Percentiles rank a stretch among this genome's conserved stretches.
These are phyloP conservation scores for Alternaria novae-zelandiae DNA, from an alignment of 2,329 filamentous ascomycete species.

Conservation along the genomic window DNA sequence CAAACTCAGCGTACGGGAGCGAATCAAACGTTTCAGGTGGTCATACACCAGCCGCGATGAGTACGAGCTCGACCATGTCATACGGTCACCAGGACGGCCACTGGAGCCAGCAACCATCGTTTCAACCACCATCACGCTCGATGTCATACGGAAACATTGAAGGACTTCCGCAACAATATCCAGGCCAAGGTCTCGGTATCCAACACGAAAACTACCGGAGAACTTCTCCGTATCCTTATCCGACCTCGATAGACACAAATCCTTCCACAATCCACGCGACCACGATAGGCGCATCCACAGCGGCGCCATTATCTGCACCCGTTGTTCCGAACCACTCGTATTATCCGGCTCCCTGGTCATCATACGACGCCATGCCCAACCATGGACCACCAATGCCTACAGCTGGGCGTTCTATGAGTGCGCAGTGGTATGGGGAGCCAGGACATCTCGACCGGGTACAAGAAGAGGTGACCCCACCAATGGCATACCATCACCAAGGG, in stretches of 20 bases:
- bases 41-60: slow-evolving; percentile 45
- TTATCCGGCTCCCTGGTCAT: slow-evolving; percentile 42
- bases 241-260: slow-evolving; percentile 43
- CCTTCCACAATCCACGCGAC: slow-evolving; percentile 31
- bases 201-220: slow-evolving; percentile 42
- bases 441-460: slow-evolving; percentile 44
- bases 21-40: slow-evolving; percentile 45
- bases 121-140: slow-evolving; percentile 43
- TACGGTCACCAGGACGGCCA: slow-evolving; percentile 42
- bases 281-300: slow-evolving; percentile 31
- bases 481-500: slow-evolving; percentile 35
- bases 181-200: slow-evolving; percentile 37
- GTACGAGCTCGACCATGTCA: slow-evolving; percentile 45
- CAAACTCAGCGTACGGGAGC: slow-evolving; percentile 44
- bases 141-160: slow-evolving; percentile 52
- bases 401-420: slow-evolving; percentile 43
- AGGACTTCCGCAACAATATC: slow-evolving; percentile 42
- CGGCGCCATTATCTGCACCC: slow-evolving; percentile 45
- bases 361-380: slow-evolving; percentile 33
- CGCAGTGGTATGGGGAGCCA: slow-evolving; percentile 44
- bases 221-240: slow-evolving; percentile 44
- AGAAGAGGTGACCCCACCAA: slow-evolving; percentile 42
- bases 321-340: slow-evolving; percentile 39
- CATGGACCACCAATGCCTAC: slow-evolving; percentile 35
- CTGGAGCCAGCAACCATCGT: slow-evolving; percentile 35